Evolutionary conservation across 2,329 filamentous ascomycete species (phyloP), one percentile per base, ranked within the genome.

Genomic region (Colletotrichum liaoningense): DNA sequence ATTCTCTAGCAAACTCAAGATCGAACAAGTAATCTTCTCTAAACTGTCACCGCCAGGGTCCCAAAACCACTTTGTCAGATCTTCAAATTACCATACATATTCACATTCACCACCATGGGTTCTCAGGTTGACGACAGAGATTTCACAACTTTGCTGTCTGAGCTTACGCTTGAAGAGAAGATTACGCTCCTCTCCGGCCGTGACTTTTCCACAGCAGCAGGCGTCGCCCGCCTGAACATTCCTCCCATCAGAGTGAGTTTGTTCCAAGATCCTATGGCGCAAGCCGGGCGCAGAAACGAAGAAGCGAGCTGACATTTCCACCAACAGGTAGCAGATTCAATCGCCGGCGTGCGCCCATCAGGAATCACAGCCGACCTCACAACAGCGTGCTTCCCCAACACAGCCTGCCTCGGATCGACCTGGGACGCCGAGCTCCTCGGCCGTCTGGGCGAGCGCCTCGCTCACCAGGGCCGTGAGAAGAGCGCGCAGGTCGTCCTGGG

Each of bases 401-500:
- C 69, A 5, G 71, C 73, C 3, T 76, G 75, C 63, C 59, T 75
- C n/a, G 74, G 67, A 24, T 67, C 75, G 26, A 76, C 74, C 2
- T 76, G 75, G 75, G 72, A 76, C 58, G 66, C 74, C 3, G 72
- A 71, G 38, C 69, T 76, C 3, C 74, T 76, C 11, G 24, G 46
- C 16, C 67, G 64, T 0, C 57, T 76, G 8, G 75, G 75, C 33
- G 66, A 75, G 16, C 65, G 69, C 28, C 64, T 77, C 22, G 75
- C 69, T 4, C 24, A 54, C 12, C 67, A 80, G 46, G 77, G 76
- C 1, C 76, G 74, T 3, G 74, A 77, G 66, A 95, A 95, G 83
- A 92, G 93, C 72, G 87, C 92, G n/a, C 92, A 94, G 79, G 87
- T 94, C 11, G 88, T 92, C 75, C 86, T 94, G 16, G 93, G 92